Evolutionary conservation across 306 rosid species (phyloP), one percentile per base, ranked within the genome.

Genomic region (Hippophae gyantsensis): DNA sequence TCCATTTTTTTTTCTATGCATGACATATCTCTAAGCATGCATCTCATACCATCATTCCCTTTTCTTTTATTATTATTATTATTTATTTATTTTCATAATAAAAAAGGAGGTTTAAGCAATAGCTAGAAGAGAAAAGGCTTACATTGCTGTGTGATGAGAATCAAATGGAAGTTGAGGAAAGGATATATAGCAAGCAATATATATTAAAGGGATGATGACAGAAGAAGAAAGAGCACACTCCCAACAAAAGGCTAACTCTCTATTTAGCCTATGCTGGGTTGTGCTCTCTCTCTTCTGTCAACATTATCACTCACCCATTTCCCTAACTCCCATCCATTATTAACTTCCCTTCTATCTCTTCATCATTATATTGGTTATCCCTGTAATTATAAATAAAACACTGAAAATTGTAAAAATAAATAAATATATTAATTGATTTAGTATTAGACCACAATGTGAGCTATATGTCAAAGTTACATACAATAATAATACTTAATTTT

Each of bases 201-300:
- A 47, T 47, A 47, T 7, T 32, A 3, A 5, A n/a, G 40, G 10
- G 3, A 70, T 66, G 89, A 8, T 86, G 95, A 75, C 90, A 78
- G 90, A 77, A 79, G 90, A 82, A 68, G 82, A 69, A 86, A 72
- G 53, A 77, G 90, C 79, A 89, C 97, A 86, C 80, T 84, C 88
- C 93, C 88, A 79, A 67, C 88, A 84, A 62, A 32, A 44, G 67
- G 57, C 75, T 77, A 84, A 82, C 64, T 48, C 72, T 63, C 58
- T 53, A 69, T 77, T 75, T 60, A 1, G 44, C 79, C 75, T 56
- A 72, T 78, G 72, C 18, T 48, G 83, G 97, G 78, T 77, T 86
- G 88, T 84, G 95, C 95, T 75, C 86, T 76, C 97, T 86, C 95
- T 90, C 97, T 90, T 90, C 97, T 90, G 94, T 90, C 97, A 90